A percentile compares a stretch with the other conserved stretches of the same genome.
phyloP scores from a whole-genome alignment of 352 stramenopile genomes.

The Phytophthora cactorum region DNA sequence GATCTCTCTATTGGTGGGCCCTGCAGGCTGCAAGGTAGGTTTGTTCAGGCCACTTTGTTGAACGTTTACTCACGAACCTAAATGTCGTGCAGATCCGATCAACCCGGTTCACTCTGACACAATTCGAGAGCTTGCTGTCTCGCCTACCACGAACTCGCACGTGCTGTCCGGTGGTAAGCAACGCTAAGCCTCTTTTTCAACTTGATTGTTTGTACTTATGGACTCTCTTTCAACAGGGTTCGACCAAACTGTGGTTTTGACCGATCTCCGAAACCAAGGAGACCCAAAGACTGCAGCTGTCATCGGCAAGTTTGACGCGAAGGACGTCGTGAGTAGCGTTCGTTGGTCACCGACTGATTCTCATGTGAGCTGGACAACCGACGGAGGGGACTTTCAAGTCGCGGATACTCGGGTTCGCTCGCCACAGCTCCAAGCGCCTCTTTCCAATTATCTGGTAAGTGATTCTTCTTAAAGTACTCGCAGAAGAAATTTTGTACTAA shows the following conservation, averaged over 20 bases:
- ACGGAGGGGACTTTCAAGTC: conserved; percentile 79
- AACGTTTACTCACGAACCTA: conserved; percentile 1
- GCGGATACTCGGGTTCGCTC: conserved; percentile 52
- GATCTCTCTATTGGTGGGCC: conserved; percentile 22
- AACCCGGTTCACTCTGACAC: conserved; percentile 67
- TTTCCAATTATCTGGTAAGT: conserved; percentile 43
- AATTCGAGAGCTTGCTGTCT: conserved; percentile 77
- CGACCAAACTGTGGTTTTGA: conserved; percentile 81
- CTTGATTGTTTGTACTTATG: background rate
- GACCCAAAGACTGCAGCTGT: conserved; percentile 45
- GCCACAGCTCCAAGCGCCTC: conserved; percentile 43
- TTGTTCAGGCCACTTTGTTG: background rate
- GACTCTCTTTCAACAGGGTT: conserved; percentile 51
- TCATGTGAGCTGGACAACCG: conserved; percentile 82
- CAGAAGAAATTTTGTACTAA: conserved; percentile 2
- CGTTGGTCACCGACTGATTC: conserved; percentile 60
- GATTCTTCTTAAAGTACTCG: background rate
- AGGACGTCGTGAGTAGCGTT: conserved; percentile 84
- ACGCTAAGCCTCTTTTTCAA: conserved; percentile 13
- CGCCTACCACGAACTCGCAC: conserved; percentile 21
- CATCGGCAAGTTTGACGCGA: conserved; percentile 66
- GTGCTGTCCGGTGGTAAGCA: conserved; percentile 53
- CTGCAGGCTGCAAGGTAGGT: conserved; percentile 48
- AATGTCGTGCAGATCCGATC: conserved; percentile 47
- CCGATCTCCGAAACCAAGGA: conserved; percentile 53